Conservation (phyloP, 345 rosid species). For the Linum trigynum region DNA sequence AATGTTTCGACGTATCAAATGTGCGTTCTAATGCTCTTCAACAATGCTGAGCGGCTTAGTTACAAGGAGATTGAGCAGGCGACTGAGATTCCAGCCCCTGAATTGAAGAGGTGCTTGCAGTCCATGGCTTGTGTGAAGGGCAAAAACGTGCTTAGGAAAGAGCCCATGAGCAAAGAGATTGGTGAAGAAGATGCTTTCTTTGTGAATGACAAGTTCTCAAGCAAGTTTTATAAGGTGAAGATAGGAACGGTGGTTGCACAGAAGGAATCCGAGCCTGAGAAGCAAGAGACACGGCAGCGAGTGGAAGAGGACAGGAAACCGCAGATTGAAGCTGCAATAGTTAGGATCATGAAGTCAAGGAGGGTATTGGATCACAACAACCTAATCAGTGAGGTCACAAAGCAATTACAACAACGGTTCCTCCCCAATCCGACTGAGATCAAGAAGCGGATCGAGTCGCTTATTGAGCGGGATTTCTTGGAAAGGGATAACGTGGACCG, state of each 20-base stretch:
- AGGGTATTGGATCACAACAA: slow-evolving; percentile 93
- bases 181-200: slow-evolving; percentile 76
- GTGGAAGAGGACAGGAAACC: slow-evolving; percentile 99
- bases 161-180: slow-evolving; percentile 95
- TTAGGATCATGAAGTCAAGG: slow-evolving; percentile 97
- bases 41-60: slow-evolving; percentile 68
- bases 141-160: slow-evolving; percentile 86
- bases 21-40: slow-evolving; percentile 92
- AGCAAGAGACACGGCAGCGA: slow-evolving; percentile 94
- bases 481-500: slow-evolving; percentile 84
- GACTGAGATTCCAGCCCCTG: slow-evolving; percentile 73
- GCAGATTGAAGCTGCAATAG: slow-evolving; percentile 96
- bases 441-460: slow-evolving; percentile 94
- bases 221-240: slow-evolving; percentile 95
- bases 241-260: slow-evolving; percentile 98
- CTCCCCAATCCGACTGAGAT: slow-evolving; percentile 91
- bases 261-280: slow-evolving; percentile 95
- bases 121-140: slow-evolving; percentile 91
- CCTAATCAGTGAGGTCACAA: slow-evolving; percentile 80
- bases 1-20: slow-evolving; percentile 96
- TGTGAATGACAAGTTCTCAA: slow-evolving; percentile 82
- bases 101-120: slow-evolving; percentile 86
- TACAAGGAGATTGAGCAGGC: slow-evolving; percentile 95
- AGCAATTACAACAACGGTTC: slow-evolving; percentile 93
- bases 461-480: slow-evolving; percentile 93